Conservation (phyloP, 176 grass and related monocot genomes). For the Oryza punctata region DNA sequence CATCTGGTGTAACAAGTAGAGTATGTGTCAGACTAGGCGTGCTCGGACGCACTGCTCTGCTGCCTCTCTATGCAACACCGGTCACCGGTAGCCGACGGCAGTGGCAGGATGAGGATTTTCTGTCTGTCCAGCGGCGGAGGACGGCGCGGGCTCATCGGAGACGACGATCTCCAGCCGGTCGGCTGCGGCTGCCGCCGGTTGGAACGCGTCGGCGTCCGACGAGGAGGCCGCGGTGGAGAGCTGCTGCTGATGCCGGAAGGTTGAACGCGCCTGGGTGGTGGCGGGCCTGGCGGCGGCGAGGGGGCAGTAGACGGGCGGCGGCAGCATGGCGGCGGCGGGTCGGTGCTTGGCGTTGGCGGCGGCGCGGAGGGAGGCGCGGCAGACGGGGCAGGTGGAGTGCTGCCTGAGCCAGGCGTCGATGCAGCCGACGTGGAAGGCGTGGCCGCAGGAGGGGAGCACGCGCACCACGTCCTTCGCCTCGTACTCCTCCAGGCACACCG, state of each 20-base stretch:
- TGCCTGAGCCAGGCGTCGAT: slow-evolving; percentile 74
- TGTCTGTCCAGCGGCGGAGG: not conserved
- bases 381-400: slow-evolving; percentile 69
- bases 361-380: slow-evolving; percentile 63
- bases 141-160: slow-evolving; percentile 12
- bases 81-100: not conserved
- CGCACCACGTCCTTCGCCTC: slow-evolving; percentile 59
- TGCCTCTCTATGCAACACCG: too few relatives aligned
- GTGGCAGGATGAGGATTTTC: not conserved
- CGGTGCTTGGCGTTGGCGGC: slow-evolving; percentile 22
- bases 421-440: slow-evolving; percentile 76
- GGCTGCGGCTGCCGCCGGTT: not conserved
- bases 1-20: too few relatives aligned
- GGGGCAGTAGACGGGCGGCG: slow-evolving; percentile 31
- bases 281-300: not conserved
- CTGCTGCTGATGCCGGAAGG: not conserved
- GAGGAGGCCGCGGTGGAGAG: slow-evolving; percentile 30
- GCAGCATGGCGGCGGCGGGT: slow-evolving; percentile 34
- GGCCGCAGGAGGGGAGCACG: slow-evolving; percentile 62
- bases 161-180: slow-evolving; percentile 24
- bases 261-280: not conserved
- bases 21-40: not conserved
- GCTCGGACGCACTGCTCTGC: slow-evolving; percentile 20
- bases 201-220: not conserved
- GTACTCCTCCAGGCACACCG: slow-evolving; percentile 74